These are phyloP conservation scores for Suillus subluteus DNA, from an alignment of 768 basidiomycete species.

Conservation along the genomic window DNA sequence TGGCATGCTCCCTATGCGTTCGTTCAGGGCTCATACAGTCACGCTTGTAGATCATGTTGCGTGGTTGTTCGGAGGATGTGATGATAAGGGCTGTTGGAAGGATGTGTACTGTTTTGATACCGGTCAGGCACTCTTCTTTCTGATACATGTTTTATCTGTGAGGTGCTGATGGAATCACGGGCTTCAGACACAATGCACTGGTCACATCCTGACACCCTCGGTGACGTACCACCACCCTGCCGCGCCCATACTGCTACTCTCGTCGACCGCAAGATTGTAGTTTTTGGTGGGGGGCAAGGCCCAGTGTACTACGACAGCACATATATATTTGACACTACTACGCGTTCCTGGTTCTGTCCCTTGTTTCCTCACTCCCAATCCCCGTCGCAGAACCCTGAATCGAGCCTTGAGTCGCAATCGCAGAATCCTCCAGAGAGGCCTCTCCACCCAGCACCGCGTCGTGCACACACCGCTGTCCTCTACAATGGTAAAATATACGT, in stretches of 20 bases:
- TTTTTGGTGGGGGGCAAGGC: slow-evolving; percentile 89
- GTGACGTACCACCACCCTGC: slow-evolving; percentile 81
- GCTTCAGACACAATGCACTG: slow-evolving; percentile 84
- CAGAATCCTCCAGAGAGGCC: slow-evolving; percentile 14
- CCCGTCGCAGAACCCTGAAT: not conserved
- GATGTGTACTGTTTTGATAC: slow-evolving; percentile 88
- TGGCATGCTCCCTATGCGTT: slow-evolving; percentile 65
- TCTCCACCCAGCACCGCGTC: slow-evolving; percentile 62
- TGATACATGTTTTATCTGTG: slow-evolving; percentile 10
- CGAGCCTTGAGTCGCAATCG: not conserved
- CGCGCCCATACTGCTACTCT: slow-evolving; percentile 89
- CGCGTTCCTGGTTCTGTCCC: slow-evolving; percentile 67
- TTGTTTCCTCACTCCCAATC: slow-evolving; percentile 26
- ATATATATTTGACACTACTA: slow-evolving; percentile 80
- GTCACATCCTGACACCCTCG: slow-evolving; percentile 75
- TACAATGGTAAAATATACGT: slow-evolving; percentile 76
- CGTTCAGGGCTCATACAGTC: slow-evolving; percentile 81
- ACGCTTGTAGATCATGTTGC: slow-evolving; percentile 82
- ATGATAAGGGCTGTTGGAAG: slow-evolving; percentile 72
- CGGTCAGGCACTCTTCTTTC: slow-evolving; percentile 44
- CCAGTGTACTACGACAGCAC: slow-evolving; percentile 81
- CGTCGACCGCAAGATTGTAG: slow-evolving; percentile 76
- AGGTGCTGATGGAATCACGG: not conserved
- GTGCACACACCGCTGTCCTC: slow-evolving; percentile 86
- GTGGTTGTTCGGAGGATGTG: slow-evolving; percentile 91